Conservation (phyloP, 2,329 filamentous ascomycete genomes). For the Epichloe sp. region DNA sequence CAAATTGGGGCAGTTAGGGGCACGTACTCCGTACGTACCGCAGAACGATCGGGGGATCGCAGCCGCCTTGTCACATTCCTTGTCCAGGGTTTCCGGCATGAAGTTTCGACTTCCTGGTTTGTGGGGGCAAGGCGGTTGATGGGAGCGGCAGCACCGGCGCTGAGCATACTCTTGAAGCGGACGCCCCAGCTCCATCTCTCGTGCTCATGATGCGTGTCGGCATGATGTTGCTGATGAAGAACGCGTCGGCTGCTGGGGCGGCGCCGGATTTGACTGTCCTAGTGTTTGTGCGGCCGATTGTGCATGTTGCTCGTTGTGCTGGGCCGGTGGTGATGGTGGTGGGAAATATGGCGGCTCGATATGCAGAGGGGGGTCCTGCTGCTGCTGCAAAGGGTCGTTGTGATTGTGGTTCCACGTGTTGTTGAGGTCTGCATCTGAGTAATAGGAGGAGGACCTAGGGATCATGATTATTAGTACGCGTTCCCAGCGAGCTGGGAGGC, state of each 20-base stretch:
- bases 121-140: constrained; percentile 66
- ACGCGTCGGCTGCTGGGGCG: too few species aligned
- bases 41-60: constrained; percentile 43
- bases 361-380: too few species aligned
- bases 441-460: constrained; percentile 10
- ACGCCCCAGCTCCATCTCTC: too few species aligned
- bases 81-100: constrained; percentile 73
- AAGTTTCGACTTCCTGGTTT: constrained; percentile 76
- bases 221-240: too few species aligned
- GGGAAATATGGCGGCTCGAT: too few species aligned
- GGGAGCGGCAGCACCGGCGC: constrained; percentile 31
- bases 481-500: constrained; percentile 7
- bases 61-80: constrained; percentile 53
- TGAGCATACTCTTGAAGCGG: too few species aligned
- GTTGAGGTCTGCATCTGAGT: not conserved
- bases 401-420: not conserved
- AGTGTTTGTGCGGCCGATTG: too few species aligned
- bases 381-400: too few species aligned
- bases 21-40: constrained; percentile 35
- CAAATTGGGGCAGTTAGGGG: not conserved
- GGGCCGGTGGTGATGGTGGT: too few species aligned
- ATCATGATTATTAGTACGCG: constrained; percentile 8
- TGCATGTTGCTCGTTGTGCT: too few species aligned
- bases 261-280: too few species aligned
- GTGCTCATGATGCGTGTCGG: too few species aligned